phyloP scores from a whole-genome alignment of 23 red algal genomes.

The Gracilaria domingensis region DNA sequence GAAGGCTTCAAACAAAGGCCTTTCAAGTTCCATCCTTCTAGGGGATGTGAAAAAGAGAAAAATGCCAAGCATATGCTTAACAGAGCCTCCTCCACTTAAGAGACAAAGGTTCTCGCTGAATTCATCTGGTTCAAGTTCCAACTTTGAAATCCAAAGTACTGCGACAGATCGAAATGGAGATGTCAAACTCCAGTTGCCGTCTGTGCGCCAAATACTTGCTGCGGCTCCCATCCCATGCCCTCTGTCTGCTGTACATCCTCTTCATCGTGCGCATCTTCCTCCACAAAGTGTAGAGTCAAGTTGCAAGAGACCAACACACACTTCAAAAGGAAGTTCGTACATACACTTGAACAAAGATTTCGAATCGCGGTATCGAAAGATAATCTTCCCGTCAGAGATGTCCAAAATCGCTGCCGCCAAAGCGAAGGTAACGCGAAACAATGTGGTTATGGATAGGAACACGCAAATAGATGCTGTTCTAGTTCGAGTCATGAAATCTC shows the following conservation, averaged over 20 bases:
- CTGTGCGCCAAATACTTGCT: conserved; percentile 30
- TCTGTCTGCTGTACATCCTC: not conserved
- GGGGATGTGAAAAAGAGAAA: conserved; percentile 31
- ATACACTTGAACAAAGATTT: conserved; percentile 72
- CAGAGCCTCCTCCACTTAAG: not conserved
- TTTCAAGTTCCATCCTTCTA: not conserved
- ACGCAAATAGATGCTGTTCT: conserved; percentile 93
- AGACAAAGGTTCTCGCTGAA: not conserved
- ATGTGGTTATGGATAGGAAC: conserved; percentile 80
- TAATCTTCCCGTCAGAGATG: conserved; percentile 52
- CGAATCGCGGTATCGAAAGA: conserved; percentile 41
- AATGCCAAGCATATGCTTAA: conserved; percentile 8
- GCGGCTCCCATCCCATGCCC: conserved; percentile 7
- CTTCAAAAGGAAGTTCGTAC: not conserved
- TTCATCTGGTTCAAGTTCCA: not conserved
- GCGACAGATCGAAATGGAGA: not conserved
- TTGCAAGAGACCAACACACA: not conserved
- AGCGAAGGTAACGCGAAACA: conserved; percentile 31
- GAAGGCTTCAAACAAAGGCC: not conserved
- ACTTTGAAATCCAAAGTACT: not conserved
- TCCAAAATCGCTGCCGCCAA: conserved; percentile 35
- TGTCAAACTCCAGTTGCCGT: conserved; percentile 7
- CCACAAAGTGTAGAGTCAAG: not conserved
- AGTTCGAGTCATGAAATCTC: conserved; percentile 94
- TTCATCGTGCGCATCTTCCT: not conserved